Evolutionary conservation across 2,329 filamentous ascomycete species (phyloP), one percentile per base, ranked within the genome.

Genomic region (Verticillium klebahnii): DNA sequence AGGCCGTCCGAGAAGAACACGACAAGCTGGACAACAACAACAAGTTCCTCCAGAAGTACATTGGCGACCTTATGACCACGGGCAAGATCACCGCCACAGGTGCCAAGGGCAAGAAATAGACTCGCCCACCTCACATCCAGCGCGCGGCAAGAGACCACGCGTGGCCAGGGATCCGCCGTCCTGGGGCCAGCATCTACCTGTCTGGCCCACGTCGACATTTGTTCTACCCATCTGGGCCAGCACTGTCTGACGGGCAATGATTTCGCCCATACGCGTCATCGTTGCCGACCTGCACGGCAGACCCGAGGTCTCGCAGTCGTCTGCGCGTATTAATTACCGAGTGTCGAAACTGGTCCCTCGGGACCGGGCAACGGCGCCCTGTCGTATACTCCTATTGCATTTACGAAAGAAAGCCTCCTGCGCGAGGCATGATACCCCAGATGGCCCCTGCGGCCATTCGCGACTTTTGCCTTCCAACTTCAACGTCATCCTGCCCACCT

Each of bases 21-120:
- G 92, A 97, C 78, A 97, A 97, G 77, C 87, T 99, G 60, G 93
- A 98, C 76, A 95, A 85, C 75, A 93, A 97, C 75, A 99, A 99
- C 82, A 94, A 93, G 71, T 97, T 98, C 72, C 79, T 99, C 57
- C 94, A 98, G 76, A 97, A 97, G 75, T 98, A 98, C 74, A 98
- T 98, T 70, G 94, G 94, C 67, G 94, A 97, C 72, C 83, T 98
- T 61, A 98, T 97, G 86, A 91, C 92, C 68, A 90, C 88, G n/a
- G 88, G 85, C 73, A 90, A 90, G 72, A 89, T 90, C 68, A 90
- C 87, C 1, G 82, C 87, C 1, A 79, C 83, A 1, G 77, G 78
- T 60, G 78, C 75, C 64, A 78, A 82, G 36, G 76, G 75, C 60
- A 84, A 85, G 70, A 87, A 86, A 72, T 87, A 71, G 81, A 36